These are phyloP conservation scores for Calendula officinalis DNA, from an alignment of 129 eudicot genomes.

Conservation along the genomic window DNA sequence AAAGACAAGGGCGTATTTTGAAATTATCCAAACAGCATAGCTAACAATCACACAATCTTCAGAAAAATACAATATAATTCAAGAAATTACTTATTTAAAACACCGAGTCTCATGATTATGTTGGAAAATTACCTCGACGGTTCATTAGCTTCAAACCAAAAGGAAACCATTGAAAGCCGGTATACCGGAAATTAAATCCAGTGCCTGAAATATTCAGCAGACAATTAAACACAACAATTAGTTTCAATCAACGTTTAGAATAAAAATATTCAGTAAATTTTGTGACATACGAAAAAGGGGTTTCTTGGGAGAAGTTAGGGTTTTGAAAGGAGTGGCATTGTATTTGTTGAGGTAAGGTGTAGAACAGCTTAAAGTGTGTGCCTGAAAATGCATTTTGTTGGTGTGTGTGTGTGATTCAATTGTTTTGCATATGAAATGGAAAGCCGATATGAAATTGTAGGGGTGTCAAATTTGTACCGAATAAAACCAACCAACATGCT, in stretches of 20 bases:
- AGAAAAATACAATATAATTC: neutral
- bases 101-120: neutral
- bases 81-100: neutral
- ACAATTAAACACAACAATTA: slow-evolving; percentile 1
- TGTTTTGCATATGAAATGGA: slow-evolving; percentile 8
- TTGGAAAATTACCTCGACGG: slow-evolving; percentile 9
- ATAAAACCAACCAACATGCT: too few relatives aligned
- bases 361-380: slow-evolving; percentile 29
- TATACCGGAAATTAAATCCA: slow-evolving; percentile 15
- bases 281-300: slow-evolving; percentile 26
- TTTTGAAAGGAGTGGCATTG: slow-evolving; percentile 27
- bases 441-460: slow-evolving; percentile 15
- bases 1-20: neutral
- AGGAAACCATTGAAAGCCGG: slow-evolving; percentile 1
- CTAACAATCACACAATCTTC: too few relatives aligned
- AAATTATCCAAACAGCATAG: too few relatives aligned
- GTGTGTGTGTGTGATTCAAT: neutral
- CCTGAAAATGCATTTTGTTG: slow-evolving; percentile 29
- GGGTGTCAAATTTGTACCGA: too few relatives aligned
- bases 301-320: slow-evolving; percentile 25
- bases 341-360: slow-evolving; percentile 25
- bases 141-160: slow-evolving; percentile 12
- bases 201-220: slow-evolving; percentile 13
- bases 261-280: neutral
- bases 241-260: neutral